Evolutionary conservation across 2,329 filamentous ascomycete genomes (phyloP).

Genomic region (Aspergillus ibericus): DNA sequence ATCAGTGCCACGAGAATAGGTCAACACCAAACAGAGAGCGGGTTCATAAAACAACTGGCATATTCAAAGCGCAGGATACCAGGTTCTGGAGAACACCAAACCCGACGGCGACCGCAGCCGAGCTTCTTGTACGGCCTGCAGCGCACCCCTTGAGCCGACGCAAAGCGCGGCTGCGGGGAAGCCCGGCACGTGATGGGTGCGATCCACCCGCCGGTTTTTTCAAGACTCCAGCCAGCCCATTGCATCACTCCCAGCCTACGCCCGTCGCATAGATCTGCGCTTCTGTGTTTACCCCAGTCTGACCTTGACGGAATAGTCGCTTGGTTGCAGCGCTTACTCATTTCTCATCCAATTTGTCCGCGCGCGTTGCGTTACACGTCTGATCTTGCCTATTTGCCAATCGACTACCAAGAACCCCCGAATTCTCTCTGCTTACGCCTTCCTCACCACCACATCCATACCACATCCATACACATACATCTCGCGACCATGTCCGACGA

Average conservation of each 20-base stretch:
- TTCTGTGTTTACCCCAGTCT: not conserved
- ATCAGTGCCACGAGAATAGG: not conserved
- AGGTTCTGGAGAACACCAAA: not conserved
- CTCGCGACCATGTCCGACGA: constrained; percentile 39
- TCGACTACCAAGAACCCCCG: not conserved
- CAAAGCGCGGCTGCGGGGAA: constrained; percentile 42
- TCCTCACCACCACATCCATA: not conserved
- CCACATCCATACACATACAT: not conserved
- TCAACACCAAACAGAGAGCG: constrained; percentile 12
- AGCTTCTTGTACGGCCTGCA: constrained; percentile 13
- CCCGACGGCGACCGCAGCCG: not conserved
- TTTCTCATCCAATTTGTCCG: not conserved
- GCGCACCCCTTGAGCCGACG: constrained; percentile 31
- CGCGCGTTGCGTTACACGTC: not conserved
- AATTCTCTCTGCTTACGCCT: not conserved
- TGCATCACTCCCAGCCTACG: not conserved
- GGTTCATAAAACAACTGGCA: constrained; percentile 9
- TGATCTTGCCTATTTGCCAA: not conserved
- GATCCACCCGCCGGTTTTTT: constrained; percentile 8
- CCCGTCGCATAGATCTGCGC: not conserved
- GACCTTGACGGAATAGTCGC: not conserved
- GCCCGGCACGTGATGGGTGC: constrained; percentile 21
- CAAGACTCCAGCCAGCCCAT: not conserved
- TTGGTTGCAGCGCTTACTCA: not conserved
- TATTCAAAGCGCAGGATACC: constrained; percentile 3